These are phyloP conservation scores for Phialocephala subalpina DNA, from an alignment of 2,329 filamentous ascomycete genomes.

Conservation along the genomic window DNA sequence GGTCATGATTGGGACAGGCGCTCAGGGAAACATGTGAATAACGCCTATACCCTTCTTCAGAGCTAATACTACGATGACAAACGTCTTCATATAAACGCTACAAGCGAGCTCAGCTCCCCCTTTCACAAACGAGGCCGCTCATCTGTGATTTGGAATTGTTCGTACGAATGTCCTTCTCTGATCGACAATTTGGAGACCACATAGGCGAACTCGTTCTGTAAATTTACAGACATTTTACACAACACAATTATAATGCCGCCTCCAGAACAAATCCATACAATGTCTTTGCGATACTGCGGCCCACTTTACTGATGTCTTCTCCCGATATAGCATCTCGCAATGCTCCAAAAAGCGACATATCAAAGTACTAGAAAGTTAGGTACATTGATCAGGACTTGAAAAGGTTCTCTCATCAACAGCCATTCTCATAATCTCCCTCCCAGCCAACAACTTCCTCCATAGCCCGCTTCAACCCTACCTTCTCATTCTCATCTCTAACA, in stretches of 20 bases:
- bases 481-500: too few relatives aligned
- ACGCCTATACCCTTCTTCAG: constrained; percentile 16
- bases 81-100: background rate
- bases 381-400: too few relatives aligned
- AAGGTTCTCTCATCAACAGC: too few relatives aligned
- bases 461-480: too few relatives aligned
- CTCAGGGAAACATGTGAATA: constrained; percentile 3
- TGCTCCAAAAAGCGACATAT: too few relatives aligned
- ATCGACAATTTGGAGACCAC: background rate
- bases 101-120: background rate
- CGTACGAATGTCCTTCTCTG: background rate
- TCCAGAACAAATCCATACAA: background rate
- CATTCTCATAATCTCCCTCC: too few relatives aligned
- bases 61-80: constrained; percentile 4
- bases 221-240: background rate
- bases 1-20: background rate
- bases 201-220: background rate
- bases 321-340: too few relatives aligned
- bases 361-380: too few relatives aligned
- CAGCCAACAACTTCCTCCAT: too few relatives aligned
- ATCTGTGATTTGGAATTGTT: background rate
- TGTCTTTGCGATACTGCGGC: background rate
- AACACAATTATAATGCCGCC: background rate
- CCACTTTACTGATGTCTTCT: too few relatives aligned
- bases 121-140: background rate